Percentiles rank a stretch among this genome's conserved stretches.
Evolutionary conservation across 129 eudicot species (phyloP).

Genomic region (Flaveria sonorensis): DNA sequence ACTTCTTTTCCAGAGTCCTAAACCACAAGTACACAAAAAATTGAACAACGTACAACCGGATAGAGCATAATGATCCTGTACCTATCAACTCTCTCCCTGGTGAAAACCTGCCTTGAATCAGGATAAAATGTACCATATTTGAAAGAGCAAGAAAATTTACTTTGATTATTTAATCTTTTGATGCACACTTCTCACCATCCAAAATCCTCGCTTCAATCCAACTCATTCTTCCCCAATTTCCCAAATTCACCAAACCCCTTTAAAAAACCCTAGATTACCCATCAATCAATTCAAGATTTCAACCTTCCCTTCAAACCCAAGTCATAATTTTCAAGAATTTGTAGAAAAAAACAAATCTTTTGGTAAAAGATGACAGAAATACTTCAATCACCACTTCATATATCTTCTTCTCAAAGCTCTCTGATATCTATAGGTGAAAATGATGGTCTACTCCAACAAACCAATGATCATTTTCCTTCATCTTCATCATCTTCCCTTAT

Average conservation of each 20-base stretch:
- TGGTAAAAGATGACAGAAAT: constrained; percentile 55
- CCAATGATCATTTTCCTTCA: constrained; percentile 22
- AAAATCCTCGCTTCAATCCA: constrained; percentile 78
- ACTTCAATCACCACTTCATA: constrained; percentile 44
- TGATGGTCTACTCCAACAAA: constrained; percentile 65
- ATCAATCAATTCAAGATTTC: constrained; percentile 35
- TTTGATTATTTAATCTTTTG: constrained; percentile 38
- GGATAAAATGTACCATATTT: constrained; percentile 20
- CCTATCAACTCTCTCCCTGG: neutral
- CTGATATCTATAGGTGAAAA: constrained; percentile 41
- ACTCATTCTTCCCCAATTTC: constrained; percentile 51
- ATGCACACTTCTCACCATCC: constrained; percentile 61
- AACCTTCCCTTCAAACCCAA: constrained; percentile 41
- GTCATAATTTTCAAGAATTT: constrained; percentile 12
- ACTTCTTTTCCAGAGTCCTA: neutral
- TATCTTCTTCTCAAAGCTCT: constrained; percentile 72
- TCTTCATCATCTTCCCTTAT: constrained; percentile 28
- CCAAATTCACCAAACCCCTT: constrained; percentile 46
- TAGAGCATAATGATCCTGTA: neutral
- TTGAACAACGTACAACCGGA: constrained; percentile 16
- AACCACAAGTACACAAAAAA: neutral
- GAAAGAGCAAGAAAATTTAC: constrained; percentile 2
- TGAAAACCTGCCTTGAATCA: constrained; percentile 4
- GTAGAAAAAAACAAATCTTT: neutral
- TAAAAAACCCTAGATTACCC: constrained; percentile 34